Evolutionary conservation across 768 basidiomycete genomes (phyloP).

Genomic region (Scleroderma bovista): DNA sequence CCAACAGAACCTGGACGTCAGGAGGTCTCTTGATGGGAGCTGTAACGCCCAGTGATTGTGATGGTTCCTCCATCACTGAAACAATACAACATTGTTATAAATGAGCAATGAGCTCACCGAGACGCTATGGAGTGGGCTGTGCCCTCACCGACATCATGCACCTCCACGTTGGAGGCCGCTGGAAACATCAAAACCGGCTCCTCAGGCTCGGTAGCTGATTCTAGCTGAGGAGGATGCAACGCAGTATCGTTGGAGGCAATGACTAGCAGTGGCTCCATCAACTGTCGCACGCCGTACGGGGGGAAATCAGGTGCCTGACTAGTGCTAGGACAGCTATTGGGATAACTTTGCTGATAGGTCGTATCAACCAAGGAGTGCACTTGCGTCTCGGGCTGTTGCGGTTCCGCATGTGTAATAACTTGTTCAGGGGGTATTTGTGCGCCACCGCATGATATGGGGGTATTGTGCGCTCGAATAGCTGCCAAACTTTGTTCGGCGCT

Average conservation of each 20-base stretch:
- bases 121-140: neutral
- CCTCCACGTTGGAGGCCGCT: neutral
- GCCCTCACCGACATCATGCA: neutral
- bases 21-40: conserved; percentile 20
- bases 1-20: conserved; percentile 39
- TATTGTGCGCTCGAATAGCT: neutral
- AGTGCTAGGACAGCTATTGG: too few relatives aligned
- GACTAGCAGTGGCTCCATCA: too few relatives aligned
- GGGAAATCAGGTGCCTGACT: too few relatives aligned
- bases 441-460: neutral
- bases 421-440: neutral
- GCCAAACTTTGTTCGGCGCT: neutral
- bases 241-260: too few relatives aligned
- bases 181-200: neutral
- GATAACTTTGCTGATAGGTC: too few relatives aligned
- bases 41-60: neutral
- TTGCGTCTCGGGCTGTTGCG: neutral
- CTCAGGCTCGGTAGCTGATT: neutral
- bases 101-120: neutral
- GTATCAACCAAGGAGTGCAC: too few relatives aligned
- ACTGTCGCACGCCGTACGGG: too few relatives aligned
- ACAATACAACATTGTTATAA: neutral
- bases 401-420: neutral
- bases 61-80: neutral
- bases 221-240: too few relatives aligned